Percentiles rank a stretch among this genome's conserved stretches.
Conservation (phyloP, 306 rosid species). For the Clitoria ternatea region DNA sequence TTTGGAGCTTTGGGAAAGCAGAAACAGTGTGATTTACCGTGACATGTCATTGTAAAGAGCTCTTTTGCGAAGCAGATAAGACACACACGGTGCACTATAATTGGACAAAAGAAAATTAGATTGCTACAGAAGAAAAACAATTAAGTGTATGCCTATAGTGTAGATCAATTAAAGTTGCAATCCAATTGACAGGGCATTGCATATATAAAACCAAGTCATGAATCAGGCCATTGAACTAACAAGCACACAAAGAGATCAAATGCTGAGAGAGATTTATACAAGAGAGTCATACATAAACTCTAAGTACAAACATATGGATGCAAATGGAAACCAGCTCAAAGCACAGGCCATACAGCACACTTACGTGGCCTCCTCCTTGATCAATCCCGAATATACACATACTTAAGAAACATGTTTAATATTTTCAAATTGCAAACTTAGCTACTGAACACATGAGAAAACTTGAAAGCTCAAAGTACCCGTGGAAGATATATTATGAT, state of each 20-base stretch:
- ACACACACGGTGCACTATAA: constrained; percentile 76
- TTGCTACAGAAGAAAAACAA: background rate
- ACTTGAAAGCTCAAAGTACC: background rate
- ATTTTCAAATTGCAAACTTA: background rate
- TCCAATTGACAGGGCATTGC: background rate
- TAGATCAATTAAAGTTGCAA: background rate
- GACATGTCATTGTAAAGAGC: constrained; percentile 89
- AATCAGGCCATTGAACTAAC: background rate
- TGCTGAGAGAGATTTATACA: background rate
- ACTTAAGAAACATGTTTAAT: background rate
- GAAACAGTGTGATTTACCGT: constrained; percentile 45
- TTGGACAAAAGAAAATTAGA: constrained; percentile 14
- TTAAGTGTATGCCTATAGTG: background rate
- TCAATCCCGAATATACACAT: background rate
- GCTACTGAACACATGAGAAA: background rate
- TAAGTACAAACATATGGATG: background rate
- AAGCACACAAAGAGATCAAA: constrained; percentile 3
- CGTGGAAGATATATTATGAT: background rate
- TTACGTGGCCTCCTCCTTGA: background rate
- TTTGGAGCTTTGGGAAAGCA: background rate
- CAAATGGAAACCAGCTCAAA: background rate
- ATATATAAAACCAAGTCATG: background rate
- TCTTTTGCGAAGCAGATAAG: constrained; percentile 86
- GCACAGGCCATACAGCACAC: background rate
- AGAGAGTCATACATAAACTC: background rate